Evolutionary conservation across 352 stramenopile genomes (phyloP), one percentile per base, ranked within the genome.

Genomic region (Proteromonas lacertae): DNA sequence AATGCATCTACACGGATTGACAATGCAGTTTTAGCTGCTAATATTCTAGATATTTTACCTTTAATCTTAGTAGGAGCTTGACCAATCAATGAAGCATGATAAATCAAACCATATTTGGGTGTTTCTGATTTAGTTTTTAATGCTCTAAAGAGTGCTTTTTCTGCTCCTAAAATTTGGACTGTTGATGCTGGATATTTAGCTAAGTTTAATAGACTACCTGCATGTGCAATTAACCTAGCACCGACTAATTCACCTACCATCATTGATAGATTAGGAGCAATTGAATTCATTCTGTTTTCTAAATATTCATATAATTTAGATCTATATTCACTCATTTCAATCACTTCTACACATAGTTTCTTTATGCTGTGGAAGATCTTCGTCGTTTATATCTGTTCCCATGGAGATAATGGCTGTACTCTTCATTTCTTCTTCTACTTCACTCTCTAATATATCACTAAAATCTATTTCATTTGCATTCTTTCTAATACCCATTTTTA

Each of bases 71-170:
- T 74, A n/a, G 72, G 67, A 1, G 84, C 87, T 56, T 96, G 86
- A 23, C 88, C 88, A 41, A 99, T 93, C 5, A 99, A 59, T 41
- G 76, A 93, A 3, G 86, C 82, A 59, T 99, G 88, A 57, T 98
- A 99, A 51, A 99, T 98, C n/a, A 99, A 64, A 59, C 88, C 88
- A 57, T 99, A 99, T 59, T 96, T 96, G 6, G 86, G 86, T 8
- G 86, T 96, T 53, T 95, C 79, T 52, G 93, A 76, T 58, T 97
- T 97, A 7, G 86, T 98, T 62, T 99, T 99, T 1, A 99, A 63
- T 6, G 88, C 88, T 45, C 88, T 74, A 65, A 99, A 99, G 2
- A 99, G 67, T 13, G 87, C 88, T 64, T 99, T 99, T 57, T 99
- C 87, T 8, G 87, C 86, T 46, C 88, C 88, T 21, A 99, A 66